Evolutionary conservation across 345 rosid species (phyloP), one percentile per base, ranked within the genome.

Genomic region (Camelina sativa): DNA sequence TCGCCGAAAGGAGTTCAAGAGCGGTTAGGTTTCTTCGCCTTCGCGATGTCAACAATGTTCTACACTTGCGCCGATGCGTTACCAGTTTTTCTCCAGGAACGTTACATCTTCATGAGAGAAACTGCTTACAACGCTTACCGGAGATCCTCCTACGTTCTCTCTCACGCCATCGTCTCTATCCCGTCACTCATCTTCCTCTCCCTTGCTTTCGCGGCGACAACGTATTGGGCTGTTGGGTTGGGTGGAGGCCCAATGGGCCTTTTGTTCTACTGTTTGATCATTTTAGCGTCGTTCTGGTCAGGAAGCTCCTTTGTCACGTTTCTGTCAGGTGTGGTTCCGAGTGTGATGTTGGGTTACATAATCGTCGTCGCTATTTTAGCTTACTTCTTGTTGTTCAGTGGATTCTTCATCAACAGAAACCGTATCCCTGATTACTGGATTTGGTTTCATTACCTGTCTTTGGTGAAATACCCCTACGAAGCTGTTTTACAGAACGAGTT

Each of bases 101-200:
- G 99, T 55, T 90, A 95, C 82, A 95, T 95, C 69, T 95, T 92
- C 97, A 86, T 95, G 96, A 82, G 99, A 51, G 99, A 95, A 71
- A 95, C 99, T 0, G 96, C 99, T 32, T 67, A 95, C 78, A 95
- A 92, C 40, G 94, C 98, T 0, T 95, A 95, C 70, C 71, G 99
- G 50, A 81, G 99, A 75, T 86, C 87, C 7, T 95, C 98, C n/a
- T 95, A 95, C 75, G 97, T 90, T 9, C 70, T 95, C 34, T 88
- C 98, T 6, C 97, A 88, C 68, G 82, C 97, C 1, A 67, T 95
- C 7, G 83, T 78, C 3, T 80, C 84, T 0, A 53, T 95, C 15
- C 99, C 97, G 0, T 57, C 91, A 0, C 77, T 95, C 51, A 51
- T 90, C 5, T 78, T 90, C 84, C 89, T 95, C 73, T 86, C 99